A percentile compares a stretch with the other conserved stretches of the same genome.
These are phyloP conservation scores for Rhizopogon vulgaris DNA, from an alignment of 768 basidiomycete genomes.

Conservation along the genomic window DNA sequence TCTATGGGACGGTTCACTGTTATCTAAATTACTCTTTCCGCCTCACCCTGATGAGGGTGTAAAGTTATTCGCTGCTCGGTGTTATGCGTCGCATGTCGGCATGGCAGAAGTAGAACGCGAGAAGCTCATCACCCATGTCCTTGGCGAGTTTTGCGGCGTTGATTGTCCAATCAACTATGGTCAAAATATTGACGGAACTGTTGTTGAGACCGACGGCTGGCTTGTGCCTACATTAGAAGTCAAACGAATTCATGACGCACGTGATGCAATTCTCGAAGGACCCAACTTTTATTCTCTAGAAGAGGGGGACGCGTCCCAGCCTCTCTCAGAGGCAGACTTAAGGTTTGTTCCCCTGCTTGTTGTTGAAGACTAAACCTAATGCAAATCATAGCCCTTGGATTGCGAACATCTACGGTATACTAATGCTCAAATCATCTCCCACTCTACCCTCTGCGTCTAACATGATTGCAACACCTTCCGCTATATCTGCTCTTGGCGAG, in stretches of 20 bases:
- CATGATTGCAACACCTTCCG: constrained; percentile 61
- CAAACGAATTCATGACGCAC: constrained; percentile 46
- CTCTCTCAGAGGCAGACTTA: constrained; percentile 42
- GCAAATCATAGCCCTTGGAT: constrained; percentile 42
- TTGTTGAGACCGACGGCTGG: constrained; percentile 67
- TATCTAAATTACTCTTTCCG: constrained; percentile 38
- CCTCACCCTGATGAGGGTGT: constrained; percentile 60
- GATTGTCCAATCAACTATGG: constrained; percentile 65
- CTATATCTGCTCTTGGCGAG: constrained; percentile 49
- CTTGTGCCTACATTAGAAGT: constrained; percentile 68
- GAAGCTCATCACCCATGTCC: constrained; percentile 50
- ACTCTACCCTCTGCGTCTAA: constrained; percentile 20
- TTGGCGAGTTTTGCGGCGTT: constrained; percentile 53
- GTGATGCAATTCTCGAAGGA: constrained; percentile 38
- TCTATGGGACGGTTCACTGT: constrained; percentile 49
- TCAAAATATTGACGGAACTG: constrained; percentile 38
- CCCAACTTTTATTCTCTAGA: constrained; percentile 43
- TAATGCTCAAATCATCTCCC: constrained; percentile 49
- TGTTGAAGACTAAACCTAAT: not conserved
- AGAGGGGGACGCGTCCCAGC: constrained; percentile 24
- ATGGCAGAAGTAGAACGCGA: constrained; percentile 76
- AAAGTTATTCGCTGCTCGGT: constrained; percentile 66
- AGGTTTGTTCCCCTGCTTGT: constrained; percentile 36
- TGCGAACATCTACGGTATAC: constrained; percentile 58
- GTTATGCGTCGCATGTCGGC: constrained; percentile 69